Percentiles rank a stretch among this genome's conserved stretches.
phyloP scores from a whole-genome alignment of 257 asterid species.

The Fraxinus cuspidata region DNA sequence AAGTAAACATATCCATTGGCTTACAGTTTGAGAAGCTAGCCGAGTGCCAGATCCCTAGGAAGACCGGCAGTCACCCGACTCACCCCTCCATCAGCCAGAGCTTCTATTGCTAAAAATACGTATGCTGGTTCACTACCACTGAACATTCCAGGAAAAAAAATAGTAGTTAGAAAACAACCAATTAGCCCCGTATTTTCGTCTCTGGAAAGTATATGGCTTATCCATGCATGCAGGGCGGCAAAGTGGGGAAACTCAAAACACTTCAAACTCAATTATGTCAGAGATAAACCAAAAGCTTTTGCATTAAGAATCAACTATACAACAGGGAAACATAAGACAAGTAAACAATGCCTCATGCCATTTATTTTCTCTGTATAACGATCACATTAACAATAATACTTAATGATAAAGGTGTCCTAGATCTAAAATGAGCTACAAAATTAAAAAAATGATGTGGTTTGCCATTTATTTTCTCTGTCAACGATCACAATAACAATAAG shows the following conservation, averaged over 20 bases:
- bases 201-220: background rate
- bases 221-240: background rate
- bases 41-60: slow-evolving; percentile 88
- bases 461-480: background rate
- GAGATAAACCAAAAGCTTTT: background rate
- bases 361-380: too few relatives aligned
- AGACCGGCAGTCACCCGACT: slow-evolving; percentile 98
- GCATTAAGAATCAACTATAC: background rate
- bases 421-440: background rate
- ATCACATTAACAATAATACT: background rate
- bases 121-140: slow-evolving; percentile 98
- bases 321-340: slow-evolving; percentile 11
- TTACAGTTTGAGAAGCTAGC: slow-evolving; percentile 95
- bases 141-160: slow-evolving; percentile 30
- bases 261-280: background rate
- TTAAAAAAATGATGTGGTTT: background rate
- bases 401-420: background rate
- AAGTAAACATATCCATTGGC: slow-evolving; percentile 18
- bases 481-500: background rate
- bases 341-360: slow-evolving; percentile 56
- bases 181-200: background rate
- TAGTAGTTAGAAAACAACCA: slow-evolving; percentile 8
- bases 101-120: slow-evolving; percentile 86
- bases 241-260: background rate
- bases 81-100: slow-evolving; percentile 99